These are phyloP conservation scores for Tremella yokohamensis DNA, from an alignment of 768 basidiomycete species.

Conservation along the genomic window DNA sequence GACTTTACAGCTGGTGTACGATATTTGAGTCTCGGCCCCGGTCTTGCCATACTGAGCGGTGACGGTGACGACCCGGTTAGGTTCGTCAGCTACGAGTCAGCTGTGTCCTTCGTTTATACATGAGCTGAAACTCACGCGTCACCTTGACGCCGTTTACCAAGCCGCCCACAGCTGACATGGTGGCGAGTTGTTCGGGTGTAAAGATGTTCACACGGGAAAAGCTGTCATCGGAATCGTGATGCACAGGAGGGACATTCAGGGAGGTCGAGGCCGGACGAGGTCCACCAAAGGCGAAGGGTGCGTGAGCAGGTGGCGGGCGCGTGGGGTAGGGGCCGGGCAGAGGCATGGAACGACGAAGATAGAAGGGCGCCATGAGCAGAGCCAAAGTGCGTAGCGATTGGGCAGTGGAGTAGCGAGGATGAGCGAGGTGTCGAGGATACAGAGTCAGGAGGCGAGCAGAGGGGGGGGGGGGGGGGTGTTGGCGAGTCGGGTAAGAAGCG, in stretches of 20 bases:
- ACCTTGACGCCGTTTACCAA: slow-evolving; percentile 50
- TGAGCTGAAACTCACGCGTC: slow-evolving; percentile 38
- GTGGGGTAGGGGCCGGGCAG: background rate
- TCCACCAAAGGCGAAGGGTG: background rate
- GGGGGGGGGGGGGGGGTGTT: background rate
- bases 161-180: slow-evolving; percentile 40
- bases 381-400: background rate
- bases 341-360: background rate
- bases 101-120: background rate
- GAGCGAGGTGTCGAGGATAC: no score
- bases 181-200: no score
- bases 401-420: background rate
- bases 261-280: background rate
- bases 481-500: slow-evolving; percentile 2
- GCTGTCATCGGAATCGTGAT: background rate
- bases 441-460: background rate
- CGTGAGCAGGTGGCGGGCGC: background rate
- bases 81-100: slow-evolving; percentile 65
- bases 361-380: no score
- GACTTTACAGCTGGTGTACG: slow-evolving; percentile 96
- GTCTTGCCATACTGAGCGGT: slow-evolving; percentile 91
- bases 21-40: slow-evolving; percentile 78
- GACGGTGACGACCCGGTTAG: slow-evolving; percentile 92
- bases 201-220: no score
- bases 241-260: background rate